Percentiles rank a stretch among this genome's conserved stretches.
Conservation (phyloP, 345 rosid species). For the Citrus cavaleriei region DNA sequence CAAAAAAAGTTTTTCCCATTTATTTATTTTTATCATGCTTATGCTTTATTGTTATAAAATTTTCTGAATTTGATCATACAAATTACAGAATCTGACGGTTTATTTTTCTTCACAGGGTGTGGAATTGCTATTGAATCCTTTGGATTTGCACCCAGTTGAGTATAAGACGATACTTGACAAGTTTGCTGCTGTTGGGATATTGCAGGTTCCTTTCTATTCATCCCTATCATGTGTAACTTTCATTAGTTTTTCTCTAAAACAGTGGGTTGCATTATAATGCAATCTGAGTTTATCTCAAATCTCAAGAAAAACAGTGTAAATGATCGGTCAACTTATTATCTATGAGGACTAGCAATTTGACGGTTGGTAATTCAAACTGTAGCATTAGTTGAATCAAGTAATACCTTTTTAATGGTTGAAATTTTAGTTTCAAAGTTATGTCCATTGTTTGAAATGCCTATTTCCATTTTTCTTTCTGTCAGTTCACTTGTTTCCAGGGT, state of each 20-base stretch:
- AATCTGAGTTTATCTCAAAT: not conserved
- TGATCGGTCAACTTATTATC: not conserved
- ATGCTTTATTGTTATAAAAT: not conserved
- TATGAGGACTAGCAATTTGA: not conserved
- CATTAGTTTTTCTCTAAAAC: not conserved
- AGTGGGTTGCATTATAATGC: not conserved
- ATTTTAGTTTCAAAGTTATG: not conserved
- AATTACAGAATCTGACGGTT: slow-evolving; percentile 9
- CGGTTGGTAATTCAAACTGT: not conserved
- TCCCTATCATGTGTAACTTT: not conserved
- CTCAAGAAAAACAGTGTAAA: not conserved
- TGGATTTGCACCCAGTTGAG: slow-evolving; percentile 50
- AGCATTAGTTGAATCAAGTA: not conserved
- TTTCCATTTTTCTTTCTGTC: not conserved
- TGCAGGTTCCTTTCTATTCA: slow-evolving; percentile 54
- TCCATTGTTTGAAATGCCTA: not conserved
- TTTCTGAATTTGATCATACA: not conserved
- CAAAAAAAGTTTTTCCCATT: not conserved
- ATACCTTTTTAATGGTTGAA: not conserved
- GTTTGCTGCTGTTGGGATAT: slow-evolving; percentile 87
- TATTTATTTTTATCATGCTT: not conserved
- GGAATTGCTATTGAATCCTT: slow-evolving; percentile 56
- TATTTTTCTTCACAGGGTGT: slow-evolving; percentile 43
- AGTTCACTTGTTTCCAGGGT: not conserved
- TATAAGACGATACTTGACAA: slow-evolving; percentile 69